Evolutionary conservation across 148 eudicot species (phyloP).

Genomic region (Silene latifolia): DNA sequence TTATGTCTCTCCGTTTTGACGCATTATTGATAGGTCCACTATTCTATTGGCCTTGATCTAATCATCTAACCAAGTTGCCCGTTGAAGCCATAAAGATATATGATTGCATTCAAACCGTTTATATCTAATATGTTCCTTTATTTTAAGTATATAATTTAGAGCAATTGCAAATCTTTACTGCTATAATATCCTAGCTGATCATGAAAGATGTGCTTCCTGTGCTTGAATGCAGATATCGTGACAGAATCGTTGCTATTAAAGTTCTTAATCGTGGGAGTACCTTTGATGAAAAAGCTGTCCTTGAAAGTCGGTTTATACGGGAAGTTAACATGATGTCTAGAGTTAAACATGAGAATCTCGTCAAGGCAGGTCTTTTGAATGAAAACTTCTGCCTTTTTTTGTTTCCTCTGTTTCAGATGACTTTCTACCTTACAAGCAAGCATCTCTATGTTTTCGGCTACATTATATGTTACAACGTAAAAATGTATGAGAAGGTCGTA

Average conservation of each 20-base stretch:
- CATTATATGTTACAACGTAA: neutral
- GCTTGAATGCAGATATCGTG: conserved; percentile 58
- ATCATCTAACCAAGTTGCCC: too few species aligned
- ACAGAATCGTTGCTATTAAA: conserved; percentile 81
- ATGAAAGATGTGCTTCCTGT: neutral
- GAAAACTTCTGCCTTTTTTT: neutral
- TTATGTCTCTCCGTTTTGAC: too few species aligned
- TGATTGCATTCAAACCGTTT: neutral
- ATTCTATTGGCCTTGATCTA: too few species aligned
- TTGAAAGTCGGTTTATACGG: conserved; percentile 78
- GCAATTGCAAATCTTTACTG: too few species aligned
- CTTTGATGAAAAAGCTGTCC: conserved; percentile 59
- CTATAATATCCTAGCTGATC: too few species aligned
- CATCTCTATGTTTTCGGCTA: too few species aligned
- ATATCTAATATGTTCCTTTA: neutral
- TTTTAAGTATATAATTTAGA: too few species aligned
- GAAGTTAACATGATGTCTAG: conserved; percentile 94
- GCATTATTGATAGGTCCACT: too few species aligned
- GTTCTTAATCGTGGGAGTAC: conserved; percentile 78
- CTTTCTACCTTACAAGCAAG: neutral
- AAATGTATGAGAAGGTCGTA: neutral
- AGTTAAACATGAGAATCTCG: conserved; percentile 87
- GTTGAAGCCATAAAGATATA: neutral
- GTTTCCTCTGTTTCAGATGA: neutral
- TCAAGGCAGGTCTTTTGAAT: conserved; percentile 48